A percentile compares a stretch with the other conserved stretches of the same genome.
Evolutionary conservation across 441 rosid species (phyloP).

Genomic region (Erodium trifolium): DNA sequence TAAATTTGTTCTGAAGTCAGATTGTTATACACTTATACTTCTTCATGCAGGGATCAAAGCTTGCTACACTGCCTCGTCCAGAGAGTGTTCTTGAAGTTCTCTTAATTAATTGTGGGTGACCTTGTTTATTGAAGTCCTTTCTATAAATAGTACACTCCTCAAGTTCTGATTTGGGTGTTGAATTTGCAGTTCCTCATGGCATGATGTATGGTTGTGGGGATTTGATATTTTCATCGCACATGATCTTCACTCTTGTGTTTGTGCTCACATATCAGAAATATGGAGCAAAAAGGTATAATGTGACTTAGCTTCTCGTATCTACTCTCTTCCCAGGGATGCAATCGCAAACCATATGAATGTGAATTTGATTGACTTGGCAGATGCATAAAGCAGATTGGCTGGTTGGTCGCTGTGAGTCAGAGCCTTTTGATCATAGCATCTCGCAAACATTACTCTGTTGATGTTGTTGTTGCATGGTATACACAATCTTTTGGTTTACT

Average conservation of each 20-base stretch:
- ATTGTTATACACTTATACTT: slow-evolving; percentile 13
- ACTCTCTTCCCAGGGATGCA: neutral
- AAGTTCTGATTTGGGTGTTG: slow-evolving; percentile 22
- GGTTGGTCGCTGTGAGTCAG: slow-evolving; percentile 68
- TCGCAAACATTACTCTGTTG: slow-evolving; percentile 95
- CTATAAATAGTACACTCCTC: slow-evolving; percentile 5
- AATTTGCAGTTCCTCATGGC: slow-evolving; percentile 82
- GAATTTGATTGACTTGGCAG: slow-evolving; percentile 29
- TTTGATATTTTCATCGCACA: slow-evolving; percentile 96
- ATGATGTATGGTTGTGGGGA: slow-evolving; percentile 92
- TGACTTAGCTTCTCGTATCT: neutral
- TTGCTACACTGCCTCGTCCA: slow-evolving; percentile 81
- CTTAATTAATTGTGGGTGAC: slow-evolving; percentile 61
- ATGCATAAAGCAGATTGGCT: slow-evolving; percentile 72
- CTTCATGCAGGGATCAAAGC: slow-evolving; percentile 67
- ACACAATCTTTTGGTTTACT: neutral
- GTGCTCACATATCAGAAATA: slow-evolving; percentile 90
- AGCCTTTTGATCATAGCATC: slow-evolving; percentile 92
- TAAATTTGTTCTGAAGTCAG: neutral
- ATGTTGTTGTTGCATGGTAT: slow-evolving; percentile 93
- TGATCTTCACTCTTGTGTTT: slow-evolving; percentile 92
- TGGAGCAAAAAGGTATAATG: slow-evolving; percentile 66
- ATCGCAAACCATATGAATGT: too few species aligned
- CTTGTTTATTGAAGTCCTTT: slow-evolving; percentile 8
- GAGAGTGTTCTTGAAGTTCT: slow-evolving; percentile 59